phyloP scores from a whole-genome alignment of 176 grass and related monocot species.

The Luzula sylvatica region DNA sequence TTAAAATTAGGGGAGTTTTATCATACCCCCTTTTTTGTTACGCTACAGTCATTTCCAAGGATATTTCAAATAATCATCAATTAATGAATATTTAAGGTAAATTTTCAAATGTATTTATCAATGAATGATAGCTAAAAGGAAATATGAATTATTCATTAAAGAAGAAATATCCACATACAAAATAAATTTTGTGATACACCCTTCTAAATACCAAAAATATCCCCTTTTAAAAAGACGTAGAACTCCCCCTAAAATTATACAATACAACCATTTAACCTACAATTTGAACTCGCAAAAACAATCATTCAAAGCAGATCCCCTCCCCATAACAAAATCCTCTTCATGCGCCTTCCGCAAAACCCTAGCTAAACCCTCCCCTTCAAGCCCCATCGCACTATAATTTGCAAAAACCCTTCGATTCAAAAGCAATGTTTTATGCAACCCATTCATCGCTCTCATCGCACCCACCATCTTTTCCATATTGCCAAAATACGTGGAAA shows the following conservation, averaged over 20 bases:
- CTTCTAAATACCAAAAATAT: too few species aligned
- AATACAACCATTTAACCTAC: slow-evolving; percentile 21
- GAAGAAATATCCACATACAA: too few species aligned
- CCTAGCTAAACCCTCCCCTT: slow-evolving; percentile 51
- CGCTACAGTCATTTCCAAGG: too few species aligned
- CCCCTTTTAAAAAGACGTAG: too few species aligned
- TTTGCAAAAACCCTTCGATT: slow-evolving; percentile 80
- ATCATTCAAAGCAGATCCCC: slow-evolving; percentile 67
- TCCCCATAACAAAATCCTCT: slow-evolving; percentile 74
- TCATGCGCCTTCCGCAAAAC: slow-evolving; percentile 66
- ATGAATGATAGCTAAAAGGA: too few species aligned
- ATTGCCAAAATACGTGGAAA: slow-evolving; percentile 90
- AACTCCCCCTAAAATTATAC: not conserved
- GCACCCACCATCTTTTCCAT: slow-evolving; percentile 98
- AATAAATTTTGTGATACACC: too few species aligned
- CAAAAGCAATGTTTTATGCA: slow-evolving; percentile 66
- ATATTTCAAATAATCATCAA: too few species aligned
- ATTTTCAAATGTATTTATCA: too few species aligned
- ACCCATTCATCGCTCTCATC: slow-evolving; percentile 72
- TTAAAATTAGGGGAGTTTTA: too few species aligned
- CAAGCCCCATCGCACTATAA: slow-evolving; percentile 37
- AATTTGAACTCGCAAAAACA: slow-evolving; percentile 86
- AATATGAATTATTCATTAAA: too few species aligned
- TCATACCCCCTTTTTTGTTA: too few species aligned
- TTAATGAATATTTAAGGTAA: too few species aligned